Conservation (phyloP, 2,329 filamentous ascomycete species). For the Diaporthe australafricana region DNA sequence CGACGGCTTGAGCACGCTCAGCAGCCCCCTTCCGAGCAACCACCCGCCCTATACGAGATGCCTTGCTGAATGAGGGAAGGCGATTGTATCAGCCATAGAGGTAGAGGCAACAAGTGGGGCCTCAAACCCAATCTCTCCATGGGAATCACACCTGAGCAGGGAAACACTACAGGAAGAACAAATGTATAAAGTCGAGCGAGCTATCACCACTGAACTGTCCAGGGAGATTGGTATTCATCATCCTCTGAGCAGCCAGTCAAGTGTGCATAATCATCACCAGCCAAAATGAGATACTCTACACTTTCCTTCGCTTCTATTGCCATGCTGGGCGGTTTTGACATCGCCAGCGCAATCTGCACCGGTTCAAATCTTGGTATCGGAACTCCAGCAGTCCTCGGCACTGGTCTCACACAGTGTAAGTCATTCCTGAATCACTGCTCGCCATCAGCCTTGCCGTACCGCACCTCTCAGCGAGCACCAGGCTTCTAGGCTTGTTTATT, state of each 20-base stretch:
- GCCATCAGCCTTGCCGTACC: not conserved
- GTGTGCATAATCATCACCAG: too few relatives aligned
- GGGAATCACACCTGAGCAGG: not conserved
- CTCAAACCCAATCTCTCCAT: not conserved
- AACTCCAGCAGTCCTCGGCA: not conserved
- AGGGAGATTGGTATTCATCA: too few relatives aligned
- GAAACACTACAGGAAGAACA: not conserved
- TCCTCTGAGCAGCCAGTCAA: not conserved
- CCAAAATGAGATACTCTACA: slow-evolving; percentile 23
- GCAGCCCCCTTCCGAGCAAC: not conserved
- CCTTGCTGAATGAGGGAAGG: slow-evolving; percentile 9
- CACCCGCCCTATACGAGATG: slow-evolving; percentile 9
- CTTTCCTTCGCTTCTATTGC: slow-evolving; percentile 18
- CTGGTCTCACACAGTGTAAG: slow-evolving; percentile 27
- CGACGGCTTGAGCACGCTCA: not conserved
- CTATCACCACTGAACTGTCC: not conserved
- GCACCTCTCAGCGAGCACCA: not conserved
- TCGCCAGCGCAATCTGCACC: slow-evolving; percentile 33
- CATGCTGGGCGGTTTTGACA: slow-evolving; percentile 27
- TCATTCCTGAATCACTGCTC: too few relatives aligned
- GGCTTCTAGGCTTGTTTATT: not conserved
- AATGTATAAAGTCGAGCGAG: slow-evolving; percentile 4
- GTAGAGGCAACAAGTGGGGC: not conserved
- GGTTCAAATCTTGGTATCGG: slow-evolving; percentile 27
- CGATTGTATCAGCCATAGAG: slow-evolving; percentile 1